Base-by-base conservation (phyloP, 208 protist genomes). In the Lotmaria passim region DNA sequence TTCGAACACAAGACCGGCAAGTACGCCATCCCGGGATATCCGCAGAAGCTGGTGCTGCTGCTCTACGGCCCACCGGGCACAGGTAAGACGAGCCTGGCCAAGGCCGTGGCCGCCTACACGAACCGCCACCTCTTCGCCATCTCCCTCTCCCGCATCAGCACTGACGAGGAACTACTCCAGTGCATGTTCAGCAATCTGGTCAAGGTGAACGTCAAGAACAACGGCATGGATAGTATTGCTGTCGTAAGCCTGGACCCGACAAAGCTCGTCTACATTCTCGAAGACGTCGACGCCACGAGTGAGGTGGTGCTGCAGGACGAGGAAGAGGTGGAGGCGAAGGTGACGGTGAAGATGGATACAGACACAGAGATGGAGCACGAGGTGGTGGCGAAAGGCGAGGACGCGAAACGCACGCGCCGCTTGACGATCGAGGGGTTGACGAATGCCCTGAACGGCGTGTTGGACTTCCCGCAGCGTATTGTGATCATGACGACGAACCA, bases 401-500 rank as follows among this genome's bases (percentile, higher is more conserved):
- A 28, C 17, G 44, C 23, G 23, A 68, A 43, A 26, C 31, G 21
- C 17, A 26, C 38, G 10, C 31, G 52, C 39, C 21, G 48, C 21
- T 33, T 75, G 43, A 75, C 69, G 21, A 88, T 98, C 44, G 86
- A 87, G 23, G 97, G 96, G 0, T 55, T 99, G 5, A 81, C 98
- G 4, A 97, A 98, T 59, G 90, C 94, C 5, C 84, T 99, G 33
- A 95, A 95, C 41, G 97, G 98, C 33, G 82, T 99, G 28, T 79
- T 94, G 3, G 83, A 93, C 58, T 66, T 83, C 15, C 96, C 98
- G 7, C 88, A 90, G 43, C 83, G 93, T 23, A 91, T 98, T 24
- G 73, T 98, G 30, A 79, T 98, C 26, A 95, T 98, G 89, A 98
- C 96, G 6, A 98, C 93, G n/a, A 98, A 98, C 75, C 93, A 97